These are phyloP conservation scores for Ophiostoma perfectum DNA, from an alignment of 2,329 filamentous ascomycete genomes.

Conservation along the genomic window DNA sequence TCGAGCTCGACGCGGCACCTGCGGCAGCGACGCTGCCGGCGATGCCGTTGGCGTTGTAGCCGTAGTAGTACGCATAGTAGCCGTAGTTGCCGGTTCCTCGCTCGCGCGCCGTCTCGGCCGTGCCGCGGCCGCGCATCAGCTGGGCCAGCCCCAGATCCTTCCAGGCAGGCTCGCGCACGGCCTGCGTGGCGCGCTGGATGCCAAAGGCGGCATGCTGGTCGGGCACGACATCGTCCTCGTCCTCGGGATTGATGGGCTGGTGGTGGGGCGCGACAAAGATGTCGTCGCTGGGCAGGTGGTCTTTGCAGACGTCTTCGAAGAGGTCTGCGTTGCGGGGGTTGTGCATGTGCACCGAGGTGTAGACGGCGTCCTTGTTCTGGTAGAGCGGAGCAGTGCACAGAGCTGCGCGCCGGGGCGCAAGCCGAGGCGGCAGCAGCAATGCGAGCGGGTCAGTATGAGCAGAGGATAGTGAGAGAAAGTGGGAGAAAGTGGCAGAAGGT, in stretches of 20 bases:
- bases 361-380: conserved; percentile 67
- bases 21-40: conserved; percentile 9
- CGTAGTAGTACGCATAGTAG: conserved; percentile 27
- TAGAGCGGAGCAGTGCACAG: neutral
- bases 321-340: conserved; percentile 67
- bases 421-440: no score
- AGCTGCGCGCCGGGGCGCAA: no score
- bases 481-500: no score
- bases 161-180: conserved; percentile 66
- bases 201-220: conserved; percentile 86
- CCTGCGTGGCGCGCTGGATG: conserved; percentile 73
- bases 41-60: conserved; percentile 24
- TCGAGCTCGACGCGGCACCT: neutral
- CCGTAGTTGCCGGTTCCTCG: conserved; percentile 31
- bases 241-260: conserved; percentile 78
- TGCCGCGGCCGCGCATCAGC: conserved; percentile 61
- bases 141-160: conserved; percentile 69
- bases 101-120: conserved; percentile 33
- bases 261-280: conserved; percentile 76
- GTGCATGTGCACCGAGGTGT: conserved; percentile 73
- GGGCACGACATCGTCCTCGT: conserved; percentile 82
- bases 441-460: no score
- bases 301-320: conserved; percentile 70
- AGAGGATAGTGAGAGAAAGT: no score
- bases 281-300: conserved; percentile 67